Evolutionary conservation across 805 yeast genomes (phyloP).

Genomic region (Candida ulmi): DNA sequence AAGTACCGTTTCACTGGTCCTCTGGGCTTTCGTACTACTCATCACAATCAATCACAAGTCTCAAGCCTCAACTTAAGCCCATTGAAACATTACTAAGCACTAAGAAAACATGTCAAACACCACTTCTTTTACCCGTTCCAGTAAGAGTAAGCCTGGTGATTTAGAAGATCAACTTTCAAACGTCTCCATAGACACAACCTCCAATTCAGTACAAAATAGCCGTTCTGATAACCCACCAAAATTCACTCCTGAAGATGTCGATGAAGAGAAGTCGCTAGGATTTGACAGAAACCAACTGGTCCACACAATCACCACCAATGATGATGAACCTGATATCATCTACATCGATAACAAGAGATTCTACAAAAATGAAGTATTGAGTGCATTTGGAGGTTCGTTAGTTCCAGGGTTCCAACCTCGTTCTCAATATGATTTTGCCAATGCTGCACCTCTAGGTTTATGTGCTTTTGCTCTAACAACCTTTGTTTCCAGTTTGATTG

Average conservation of each 20-base stretch:
- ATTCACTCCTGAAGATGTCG: neutral
- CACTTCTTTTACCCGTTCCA: no score
- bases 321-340: conserved; percentile 18
- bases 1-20: no score
- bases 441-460: conserved; percentile 62
- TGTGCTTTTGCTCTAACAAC: conserved; percentile 60
- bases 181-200: neutral
- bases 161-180: neutral
- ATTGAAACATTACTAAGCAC: no score
- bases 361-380: conserved; percentile 41
- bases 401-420: conserved; percentile 51
- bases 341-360: conserved; percentile 22
- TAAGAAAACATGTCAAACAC: no score
- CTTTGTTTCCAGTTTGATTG: conserved; percentile 50
- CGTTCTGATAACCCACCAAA: neutral
- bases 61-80: no score
- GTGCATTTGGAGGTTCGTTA: conserved; percentile 70
- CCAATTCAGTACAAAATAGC: neutral
- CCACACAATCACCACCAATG: conserved; percentile 19
- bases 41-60: no score
- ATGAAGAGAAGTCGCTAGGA: neutral
- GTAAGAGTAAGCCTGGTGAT: neutral
- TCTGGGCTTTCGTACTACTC: no score
- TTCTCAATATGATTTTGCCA: conserved; percentile 48
- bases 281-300: neutral